Base-by-base conservation (phyloP, 805 yeast genomes). In the Yarrowia sp. region DNA sequence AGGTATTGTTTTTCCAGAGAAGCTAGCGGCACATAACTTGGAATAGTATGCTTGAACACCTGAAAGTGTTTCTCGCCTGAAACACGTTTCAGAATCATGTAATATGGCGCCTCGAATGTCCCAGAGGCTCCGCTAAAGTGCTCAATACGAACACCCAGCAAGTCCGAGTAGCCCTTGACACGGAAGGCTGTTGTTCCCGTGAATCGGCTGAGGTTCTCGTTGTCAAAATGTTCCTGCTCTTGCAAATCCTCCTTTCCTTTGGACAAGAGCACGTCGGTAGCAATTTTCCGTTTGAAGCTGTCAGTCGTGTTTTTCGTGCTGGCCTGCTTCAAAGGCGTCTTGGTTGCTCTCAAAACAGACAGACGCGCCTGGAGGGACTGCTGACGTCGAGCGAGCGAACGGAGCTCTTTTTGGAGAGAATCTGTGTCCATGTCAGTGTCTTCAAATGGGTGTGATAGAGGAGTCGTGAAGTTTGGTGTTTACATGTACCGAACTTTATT, bases 101-200 rank as follows among this genome's bases (percentile, higher is more conserved):
- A 58, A 14, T 21, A 43, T 14, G 63, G 63, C 12, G 63, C 51
- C 11, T 28, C 49, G n/a, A 58, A 58, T 1, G 38, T 16, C 3
- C 22, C 32, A 4, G 26, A 16, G n/a, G 32, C 6, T 14, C 19
- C 40, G 16, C 17, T 19, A 17, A 30, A 58, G 32, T 28, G 46
- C 28, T 58, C 63, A 3, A 58, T 30, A 16, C 63, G 51, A 5
- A 58, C 51, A 21, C 63, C 63, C 21, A 58, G 32, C n/a, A 40
- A 11, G 12, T 40, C 51, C 0, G 40, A 21, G 17, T 28, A 28
- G 1, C 41, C 51, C 49, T 41, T 58, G 17, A 58, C 51, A 0
- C 51, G 51, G 32, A 58, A 58, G 22, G 63, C 63, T 6, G 63
- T 58, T 5, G 32, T 58, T n/a, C 63, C 63, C 4, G 51, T 58